These are phyloP conservation scores for Persicaria tinctoria DNA, from an alignment of 148 eudicot genomes.

Conservation along the genomic window DNA sequence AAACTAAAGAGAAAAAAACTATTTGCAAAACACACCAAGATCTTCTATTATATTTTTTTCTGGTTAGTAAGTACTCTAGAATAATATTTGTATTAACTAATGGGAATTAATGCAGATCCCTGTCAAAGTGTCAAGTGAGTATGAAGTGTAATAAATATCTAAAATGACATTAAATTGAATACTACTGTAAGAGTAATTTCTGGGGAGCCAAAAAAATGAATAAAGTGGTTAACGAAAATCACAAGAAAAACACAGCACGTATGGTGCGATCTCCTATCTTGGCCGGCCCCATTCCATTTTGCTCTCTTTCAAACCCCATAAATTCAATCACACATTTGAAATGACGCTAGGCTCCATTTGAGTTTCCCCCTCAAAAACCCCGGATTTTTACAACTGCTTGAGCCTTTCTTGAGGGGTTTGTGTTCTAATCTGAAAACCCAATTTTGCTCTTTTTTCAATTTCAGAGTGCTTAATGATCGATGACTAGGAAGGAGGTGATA, in stretches of 20 bases:
- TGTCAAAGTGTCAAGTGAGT: too few species aligned
- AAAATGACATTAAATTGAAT: not conserved
- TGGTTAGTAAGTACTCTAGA: too few species aligned
- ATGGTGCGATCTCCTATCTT: not conserved
- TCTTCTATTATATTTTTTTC: too few species aligned
- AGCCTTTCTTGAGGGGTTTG: not conserved
- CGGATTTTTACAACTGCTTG: not conserved
- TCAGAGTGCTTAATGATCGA: not conserved
- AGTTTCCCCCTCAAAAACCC: not conserved
- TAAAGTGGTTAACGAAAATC: not conserved
- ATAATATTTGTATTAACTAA: too few species aligned
- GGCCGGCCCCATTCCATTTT: not conserved
- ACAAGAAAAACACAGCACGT: not conserved
- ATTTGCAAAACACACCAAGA: too few species aligned
- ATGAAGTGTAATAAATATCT: too few species aligned
- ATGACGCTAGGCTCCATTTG: not conserved
- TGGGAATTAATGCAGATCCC: too few species aligned
- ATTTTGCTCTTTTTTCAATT: not conserved
- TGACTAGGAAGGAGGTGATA: slow-evolving; percentile 7
- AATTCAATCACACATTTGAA: slow-evolving; percentile 5
- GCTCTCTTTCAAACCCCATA: not conserved
- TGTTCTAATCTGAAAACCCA: slow-evolving; percentile 3
- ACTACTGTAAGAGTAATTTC: not conserved
- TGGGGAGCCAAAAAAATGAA: not conserved
- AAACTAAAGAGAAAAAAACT: too few species aligned